A percentile compares a stretch with the other conserved stretches of the same genome.
Conservation (phyloP, 2,329 filamentous ascomycete genomes). For the Trichoderma sp. region DNA sequence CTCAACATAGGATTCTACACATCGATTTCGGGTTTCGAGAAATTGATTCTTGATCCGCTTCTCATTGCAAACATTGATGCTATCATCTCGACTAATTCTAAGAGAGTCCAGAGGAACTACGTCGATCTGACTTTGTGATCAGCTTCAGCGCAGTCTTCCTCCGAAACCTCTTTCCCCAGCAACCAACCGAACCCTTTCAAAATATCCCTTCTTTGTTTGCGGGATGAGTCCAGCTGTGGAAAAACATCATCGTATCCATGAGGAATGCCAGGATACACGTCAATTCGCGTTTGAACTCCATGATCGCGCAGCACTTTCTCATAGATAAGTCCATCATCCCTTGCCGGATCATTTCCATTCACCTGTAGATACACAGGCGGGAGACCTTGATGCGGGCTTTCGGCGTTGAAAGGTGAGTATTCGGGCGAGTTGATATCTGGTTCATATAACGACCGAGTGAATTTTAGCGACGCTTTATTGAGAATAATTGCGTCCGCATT, state of each 20-base stretch:
- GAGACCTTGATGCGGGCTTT: background rate
- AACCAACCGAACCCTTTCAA: background rate
- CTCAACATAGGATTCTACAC: rapidly evolving
- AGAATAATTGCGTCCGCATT: background rate
- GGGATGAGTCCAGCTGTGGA: background rate
- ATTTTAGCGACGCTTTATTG: background rate
- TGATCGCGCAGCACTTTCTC: background rate
- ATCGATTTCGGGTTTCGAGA: background rate
- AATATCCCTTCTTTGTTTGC: background rate
- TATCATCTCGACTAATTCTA: background rate
- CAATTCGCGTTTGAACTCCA: background rate
- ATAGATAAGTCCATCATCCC: background rate
- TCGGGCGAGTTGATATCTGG: background rate
- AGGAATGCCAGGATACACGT: background rate
- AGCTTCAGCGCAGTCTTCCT: background rate
- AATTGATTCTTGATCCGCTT: background rate
- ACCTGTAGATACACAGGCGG: background rate
- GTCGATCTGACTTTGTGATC: background rate
- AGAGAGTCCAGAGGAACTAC: background rate
- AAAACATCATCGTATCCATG: background rate
- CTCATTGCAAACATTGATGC: background rate
- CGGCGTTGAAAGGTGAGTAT: background rate
- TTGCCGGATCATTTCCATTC: background rate
- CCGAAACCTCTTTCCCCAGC: background rate
- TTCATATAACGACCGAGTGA: background rate